Base-by-base conservation (phyloP, 2,329 filamentous ascomycete genomes). In the Nemania bipapillata region DNA sequence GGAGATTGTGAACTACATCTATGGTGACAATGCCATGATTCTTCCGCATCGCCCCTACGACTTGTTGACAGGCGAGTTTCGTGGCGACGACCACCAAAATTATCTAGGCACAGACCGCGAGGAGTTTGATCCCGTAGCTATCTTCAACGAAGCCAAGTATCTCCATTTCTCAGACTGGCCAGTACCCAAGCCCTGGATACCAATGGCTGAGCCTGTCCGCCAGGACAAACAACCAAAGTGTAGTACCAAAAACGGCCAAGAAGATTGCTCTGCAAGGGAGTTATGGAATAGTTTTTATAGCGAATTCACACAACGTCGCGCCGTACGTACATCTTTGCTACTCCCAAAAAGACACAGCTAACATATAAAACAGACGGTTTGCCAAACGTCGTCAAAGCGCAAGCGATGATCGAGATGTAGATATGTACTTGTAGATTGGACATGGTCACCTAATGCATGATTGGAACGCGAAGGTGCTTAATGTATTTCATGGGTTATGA, bases 91-190 rank as follows among this genome's bases (percentile, higher is more conserved):
- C 1, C 86, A 86, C 71, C 74, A 80, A 17, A 79, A 82, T 1
- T 85, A 84, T 54, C 78, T 83, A 24, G 78, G 66, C 62, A 77
- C 37, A 17, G 74, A 78, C 30, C 71, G 74, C 1, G 87, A 87
- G 69, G 72, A 74, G 2, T 92, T 90, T 89, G 86, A 91, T 73
- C 83, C 89, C 0, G 74, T 79, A n/a, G 66, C 72, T 47, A 83
- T 84, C 0, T 81, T 87, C 60, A 83, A 83, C 15, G 88, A 91
- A 73, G 87, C 89, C 6, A 91, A 91, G 70, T 83, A 90, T 4
- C 81, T 92, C 1, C 90, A 92, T 77, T 92, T 92, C 76, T 90
- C 87, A 12, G 91, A 93, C 74, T 91, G 87, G 87, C 91, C 90
- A 0, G 73, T 91, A 5, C 89, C 90, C 0, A 92, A 92, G 66